These are phyloP conservation scores for Penicillium sclerotiorum DNA, from an alignment of 2,329 filamentous ascomycete genomes.

Conservation along the genomic window DNA sequence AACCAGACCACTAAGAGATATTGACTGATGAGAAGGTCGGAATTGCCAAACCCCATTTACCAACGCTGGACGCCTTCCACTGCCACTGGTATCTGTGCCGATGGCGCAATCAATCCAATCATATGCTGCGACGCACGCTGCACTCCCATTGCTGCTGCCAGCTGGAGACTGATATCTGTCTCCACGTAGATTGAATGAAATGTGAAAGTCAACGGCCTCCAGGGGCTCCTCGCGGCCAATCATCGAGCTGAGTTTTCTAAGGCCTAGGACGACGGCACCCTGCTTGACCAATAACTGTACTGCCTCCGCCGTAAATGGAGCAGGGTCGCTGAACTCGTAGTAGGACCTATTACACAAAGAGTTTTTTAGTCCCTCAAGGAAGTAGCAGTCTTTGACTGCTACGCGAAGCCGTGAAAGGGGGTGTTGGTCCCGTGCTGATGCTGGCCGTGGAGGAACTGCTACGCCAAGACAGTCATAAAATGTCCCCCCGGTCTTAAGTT, in stretches of 20 bases:
- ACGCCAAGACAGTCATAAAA: background rate
- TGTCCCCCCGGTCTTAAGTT: background rate
- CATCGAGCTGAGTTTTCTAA: background rate
- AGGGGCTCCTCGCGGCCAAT: background rate
- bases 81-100: background rate
- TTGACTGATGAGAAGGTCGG: background rate
- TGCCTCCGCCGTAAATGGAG: background rate
- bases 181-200: background rate
- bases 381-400: background rate
- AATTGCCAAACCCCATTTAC: background rate
- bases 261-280: background rate
- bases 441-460: background rate
- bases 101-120: background rate
- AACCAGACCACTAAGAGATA: background rate
- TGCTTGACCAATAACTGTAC: background rate
- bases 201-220: background rate
- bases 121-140: background rate
- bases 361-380: background rate
- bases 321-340: background rate
- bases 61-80: background rate
- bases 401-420: background rate
- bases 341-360: background rate
- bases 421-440: background rate
- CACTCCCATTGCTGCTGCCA: background rate
- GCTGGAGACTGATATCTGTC: background rate